phyloP scores from a whole-genome alignment of 192 early-diverging fungal species.

The Rhizoclosmatium globosum region DNA sequence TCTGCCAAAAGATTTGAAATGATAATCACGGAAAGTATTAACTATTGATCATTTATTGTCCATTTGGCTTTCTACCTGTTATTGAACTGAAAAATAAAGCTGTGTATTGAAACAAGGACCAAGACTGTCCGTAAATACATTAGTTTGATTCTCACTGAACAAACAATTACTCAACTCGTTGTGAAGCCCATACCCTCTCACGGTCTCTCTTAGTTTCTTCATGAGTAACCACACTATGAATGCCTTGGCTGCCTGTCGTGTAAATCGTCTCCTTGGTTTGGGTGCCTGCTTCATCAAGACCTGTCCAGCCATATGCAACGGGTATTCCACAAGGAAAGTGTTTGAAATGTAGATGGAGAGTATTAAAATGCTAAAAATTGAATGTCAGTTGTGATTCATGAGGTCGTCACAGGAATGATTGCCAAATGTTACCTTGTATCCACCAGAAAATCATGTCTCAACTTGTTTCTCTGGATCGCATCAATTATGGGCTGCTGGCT shows the following conservation, averaged over 20 bases:
- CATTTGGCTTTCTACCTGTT: background rate
- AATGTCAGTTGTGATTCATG: background rate
- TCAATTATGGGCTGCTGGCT: conserved; percentile 45
- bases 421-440: conserved; percentile 29
- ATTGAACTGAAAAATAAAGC: background rate
- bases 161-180: conserved; percentile 39
- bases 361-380: conserved; percentile 39
- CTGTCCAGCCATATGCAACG: conserved; percentile 37
- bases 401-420: background rate
- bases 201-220: conserved; percentile 30
- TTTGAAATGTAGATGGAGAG: conserved; percentile 48
- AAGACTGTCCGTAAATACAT: background rate
- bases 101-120: background rate
- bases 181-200: conserved; percentile 50
- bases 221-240: conserved; percentile 39
- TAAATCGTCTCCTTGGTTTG: conserved; percentile 27
- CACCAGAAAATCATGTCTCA: conserved; percentile 53
- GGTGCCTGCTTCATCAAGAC: conserved; percentile 29
- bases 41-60: background rate
- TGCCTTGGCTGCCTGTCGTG: conserved; percentile 42
- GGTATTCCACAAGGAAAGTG: conserved; percentile 49
- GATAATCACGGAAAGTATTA: background rate
- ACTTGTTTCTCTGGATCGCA: conserved; percentile 44
- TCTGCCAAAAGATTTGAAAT: too few species aligned
- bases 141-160: background rate